Base-by-base conservation (phyloP, 129 eudicot species). In the Lonicera japonica region DNA sequence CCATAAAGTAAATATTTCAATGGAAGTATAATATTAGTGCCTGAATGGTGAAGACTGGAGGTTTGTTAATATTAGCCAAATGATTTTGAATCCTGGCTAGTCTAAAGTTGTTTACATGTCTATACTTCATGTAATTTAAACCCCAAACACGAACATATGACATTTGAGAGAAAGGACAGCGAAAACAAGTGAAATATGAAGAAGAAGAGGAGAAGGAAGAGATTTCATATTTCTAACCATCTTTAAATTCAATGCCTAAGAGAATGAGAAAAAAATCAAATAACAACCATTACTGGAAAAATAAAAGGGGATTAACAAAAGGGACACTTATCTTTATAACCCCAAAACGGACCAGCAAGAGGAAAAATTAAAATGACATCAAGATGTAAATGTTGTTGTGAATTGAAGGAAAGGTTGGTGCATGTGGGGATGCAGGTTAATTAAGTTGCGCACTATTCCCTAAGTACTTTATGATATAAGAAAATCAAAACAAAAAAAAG, bases 1-100 rank as follows among this genome's bases (percentile, higher is more conserved):
- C n/a, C n/a, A n/a, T n/a, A n/a, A n/a, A n/a, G n/a, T n/a, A n/a
- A n/a, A n/a, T n/a, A n/a, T n/a, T n/a, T n/a, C n/a, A n/a, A n/a
- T n/a, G n/a, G n/a, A n/a, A n/a, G n/a, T n/a, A n/a, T n/a, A n/a
- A 61, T 15, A 53, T 3, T 5, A 24, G n/a, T 71, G 84, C 98
- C 96, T 87, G 64, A 51, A 91, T 87, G 76, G 98, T 82, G 54
- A 91, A 61, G 65, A 94, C 82, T 72, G 96, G 74, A 70, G 92
- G 90, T 82, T 94, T 94, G 76, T 94, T 94, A 63, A 94, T 88
- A 54, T 58, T 70, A 52, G 81, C 82, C 77, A 94, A 73, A 79
- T 94, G 99, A 80, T 59, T 88, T 21, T 94, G 85, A 70, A 94
- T 94, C 70, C 99, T 94, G 5, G 78, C 79, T 54, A 94, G 85